phyloP scores from a whole-genome alignment of 2,329 filamentous ascomycete genomes.

The Stemphylium vesicarium region DNA sequence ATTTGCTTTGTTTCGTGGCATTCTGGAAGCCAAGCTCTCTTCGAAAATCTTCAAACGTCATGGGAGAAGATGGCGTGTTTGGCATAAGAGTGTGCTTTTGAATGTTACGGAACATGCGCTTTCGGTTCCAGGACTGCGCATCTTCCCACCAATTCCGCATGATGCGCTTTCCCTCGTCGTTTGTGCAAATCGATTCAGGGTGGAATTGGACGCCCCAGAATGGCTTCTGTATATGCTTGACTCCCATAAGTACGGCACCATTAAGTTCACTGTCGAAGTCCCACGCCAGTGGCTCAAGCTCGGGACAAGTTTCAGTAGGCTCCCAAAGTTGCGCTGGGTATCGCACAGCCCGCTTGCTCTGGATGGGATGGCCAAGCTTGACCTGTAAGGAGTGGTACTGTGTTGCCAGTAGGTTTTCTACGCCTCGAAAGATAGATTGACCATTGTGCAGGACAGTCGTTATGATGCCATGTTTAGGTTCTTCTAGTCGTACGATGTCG shows the following conservation, averaged over 20 bases:
- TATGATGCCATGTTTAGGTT: conserved; percentile 84
- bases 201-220: conserved; percentile 92
- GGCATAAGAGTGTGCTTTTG: conserved; percentile 14
- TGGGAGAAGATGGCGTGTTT: conserved; percentile 20
- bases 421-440: conserved; percentile 69
- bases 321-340: conserved; percentile 52
- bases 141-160: conserved; percentile 77
- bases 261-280: conserved; percentile 55
- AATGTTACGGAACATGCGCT: conserved; percentile 21
- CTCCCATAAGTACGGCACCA: conserved; percentile 75
- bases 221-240: conserved; percentile 70
- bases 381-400: conserved; percentile 74
- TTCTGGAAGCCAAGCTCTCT: conserved; percentile 24
- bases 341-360: conserved; percentile 33
- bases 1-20: conserved; percentile 10
- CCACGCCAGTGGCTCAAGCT: conserved; percentile 57
- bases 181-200: conserved; percentile 86
- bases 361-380: conserved; percentile 45
- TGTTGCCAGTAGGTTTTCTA: conserved; percentile 70
- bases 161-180: conserved; percentile 67
- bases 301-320: conserved; percentile 42
- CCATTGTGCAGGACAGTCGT: conserved; percentile 67
- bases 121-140: conserved; percentile 61
- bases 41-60: conserved; percentile 27
- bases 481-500: conserved; percentile 67